Base-by-base conservation (phyloP, 2,329 filamentous ascomycete species). In the Leptographium wingfieldii region DNA sequence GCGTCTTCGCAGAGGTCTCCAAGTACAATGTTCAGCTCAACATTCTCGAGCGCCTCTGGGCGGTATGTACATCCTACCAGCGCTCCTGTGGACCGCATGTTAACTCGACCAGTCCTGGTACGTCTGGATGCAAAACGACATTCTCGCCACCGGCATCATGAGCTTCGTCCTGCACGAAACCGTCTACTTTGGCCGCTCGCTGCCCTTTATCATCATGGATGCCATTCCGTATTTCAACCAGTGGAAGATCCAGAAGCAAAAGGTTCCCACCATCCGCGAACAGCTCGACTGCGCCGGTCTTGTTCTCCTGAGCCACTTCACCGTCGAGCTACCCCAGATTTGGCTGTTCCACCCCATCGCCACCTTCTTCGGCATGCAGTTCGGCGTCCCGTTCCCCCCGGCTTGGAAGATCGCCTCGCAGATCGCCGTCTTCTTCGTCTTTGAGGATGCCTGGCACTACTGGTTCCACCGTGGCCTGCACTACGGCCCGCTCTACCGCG, bases 321-420 rank as follows among this genome's bases (percentile, higher is more conserved):
- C 94, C 66, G 94, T 96, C 73, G 94, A 99, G 76, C 83, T 99
- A 46, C 94, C 94, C 63, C 94, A 97, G 75, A 97, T 97, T 73
- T 97, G 92, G 92, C 83, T 97, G 68, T 99, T 99, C 82, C 94
- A 99, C 78, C 94, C 94, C 35, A 84, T 96, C 79, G 92, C 92
- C 61, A 90, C 92, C 71, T 95, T 84, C 75, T 92, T 90, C 72
- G 94, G 94, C 68, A 87, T 99, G 74, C 80, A 86, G 61, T 96
- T 89, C 65, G 83, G 84, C 63, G 89, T 96, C 56, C 94, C 92
- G 11, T 99, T 99, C 79, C 94, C 94, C 40, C 79, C 87, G 14
- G 68, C 86, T 66, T 87, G 81, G 76, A 96, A 86, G 69, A 97
- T 99, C 80, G 87, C 87, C 65, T 84, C 88, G 71, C 94, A 99